A percentile compares a stretch with the other conserved stretches of the same genome.
Conservation (phyloP, 2,329 filamentous ascomycete genomes). For the Fusarium oligoseptatum region DNA sequence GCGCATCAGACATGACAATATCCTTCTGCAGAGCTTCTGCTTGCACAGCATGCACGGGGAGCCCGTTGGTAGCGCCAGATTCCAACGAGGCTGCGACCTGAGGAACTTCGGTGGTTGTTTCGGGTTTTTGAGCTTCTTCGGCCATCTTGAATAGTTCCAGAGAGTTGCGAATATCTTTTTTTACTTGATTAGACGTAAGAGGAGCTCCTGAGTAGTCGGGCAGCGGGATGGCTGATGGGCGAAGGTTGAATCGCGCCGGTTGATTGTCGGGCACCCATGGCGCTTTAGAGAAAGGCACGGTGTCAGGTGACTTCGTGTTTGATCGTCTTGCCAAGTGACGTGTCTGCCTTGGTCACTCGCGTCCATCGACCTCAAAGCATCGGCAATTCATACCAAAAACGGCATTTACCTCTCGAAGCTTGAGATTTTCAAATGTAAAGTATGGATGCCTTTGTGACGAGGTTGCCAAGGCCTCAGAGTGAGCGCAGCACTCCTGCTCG, state of each 20-base stretch:
- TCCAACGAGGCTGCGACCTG: constrained; percentile 40
- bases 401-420: background rate
- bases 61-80: constrained; percentile 34
- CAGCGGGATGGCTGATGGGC: constrained; percentile 4
- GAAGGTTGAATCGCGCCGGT: constrained; percentile 38
- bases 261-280: constrained; percentile 37
- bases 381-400: background rate
- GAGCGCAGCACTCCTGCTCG: constrained; percentile 21
- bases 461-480: constrained; percentile 41
- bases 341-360: constrained; percentile 35
- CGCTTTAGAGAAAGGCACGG: constrained; percentile 8
- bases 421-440: constrained; percentile 25
- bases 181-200: constrained; percentile 16
- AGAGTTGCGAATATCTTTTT: background rate
- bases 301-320: constrained; percentile 58
- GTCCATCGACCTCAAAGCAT: constrained; percentile 18
- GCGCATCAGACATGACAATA: constrained; percentile 59
- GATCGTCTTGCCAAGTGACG: constrained; percentile 18
- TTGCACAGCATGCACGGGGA: constrained; percentile 32
- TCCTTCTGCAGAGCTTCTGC: constrained; percentile 52
- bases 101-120: constrained; percentile 35
- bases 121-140: constrained; percentile 45
- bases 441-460: constrained; percentile 57
- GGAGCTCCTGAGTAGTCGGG: constrained; percentile 9
- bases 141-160: constrained; percentile 45